Evolutionary conservation across 169 alveolate genomes (phyloP).

Genomic region (Plasmodium billcollinsi): DNA sequence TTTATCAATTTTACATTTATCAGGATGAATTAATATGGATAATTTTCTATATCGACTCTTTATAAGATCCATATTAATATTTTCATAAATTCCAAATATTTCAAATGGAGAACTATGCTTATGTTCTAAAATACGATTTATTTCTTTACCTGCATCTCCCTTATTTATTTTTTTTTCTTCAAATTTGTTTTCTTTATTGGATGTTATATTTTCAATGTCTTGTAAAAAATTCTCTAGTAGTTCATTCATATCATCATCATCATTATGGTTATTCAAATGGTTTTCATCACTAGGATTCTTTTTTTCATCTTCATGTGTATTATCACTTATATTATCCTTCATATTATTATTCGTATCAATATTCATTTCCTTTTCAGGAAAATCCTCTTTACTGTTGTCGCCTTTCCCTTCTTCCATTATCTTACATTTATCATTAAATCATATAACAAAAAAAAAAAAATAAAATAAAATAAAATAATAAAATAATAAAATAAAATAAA

Average conservation of each 20-base stretch:
- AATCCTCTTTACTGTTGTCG: not conserved
- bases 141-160: slow-evolving; percentile 66
- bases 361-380: slow-evolving; percentile 4
- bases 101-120: slow-evolving; percentile 69
- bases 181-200: slow-evolving; percentile 11
- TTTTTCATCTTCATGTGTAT: slow-evolving; percentile 1
- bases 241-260: slow-evolving; percentile 47
- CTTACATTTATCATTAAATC: not conserved
- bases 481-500: no score
- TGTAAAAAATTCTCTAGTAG: slow-evolving; percentile 53
- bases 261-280: not conserved
- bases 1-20: slow-evolving; percentile 89
- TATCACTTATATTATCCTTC: not conserved
- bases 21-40: slow-evolving; percentile 93
- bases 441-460: no score
- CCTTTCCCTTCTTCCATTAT: not conserved
- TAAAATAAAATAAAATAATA: no score
- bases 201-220: slow-evolving; percentile 55
- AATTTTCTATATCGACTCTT: slow-evolving; percentile 82
- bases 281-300: not conserved
- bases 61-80: slow-evolving; percentile 73
- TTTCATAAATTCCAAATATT: slow-evolving; percentile 59
- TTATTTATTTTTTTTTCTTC: slow-evolving; percentile 37
- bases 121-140: slow-evolving; percentile 55
- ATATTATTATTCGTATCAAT: slow-evolving; percentile 7